Conservation (phyloP, 768 basidiomycete genomes). For the Termitomyces sp. region DNA sequence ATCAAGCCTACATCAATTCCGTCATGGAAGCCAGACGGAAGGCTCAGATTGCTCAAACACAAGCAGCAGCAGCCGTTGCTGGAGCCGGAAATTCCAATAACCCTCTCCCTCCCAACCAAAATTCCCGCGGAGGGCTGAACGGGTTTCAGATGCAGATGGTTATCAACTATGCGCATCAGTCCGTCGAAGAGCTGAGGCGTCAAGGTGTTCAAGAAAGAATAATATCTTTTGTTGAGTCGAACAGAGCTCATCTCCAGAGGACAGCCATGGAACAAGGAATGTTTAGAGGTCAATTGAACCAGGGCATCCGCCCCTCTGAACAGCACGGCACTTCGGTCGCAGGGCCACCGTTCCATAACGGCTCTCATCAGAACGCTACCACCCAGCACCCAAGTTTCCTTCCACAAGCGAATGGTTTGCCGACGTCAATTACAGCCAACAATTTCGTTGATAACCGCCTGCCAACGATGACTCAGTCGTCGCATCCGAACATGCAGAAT, state of each 20-base stretch:
- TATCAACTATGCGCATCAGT: conserved; percentile 40
- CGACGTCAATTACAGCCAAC: conserved; percentile 8
- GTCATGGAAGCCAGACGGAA: conserved; percentile 30
- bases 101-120: neutral
- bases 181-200: conserved; percentile 47
- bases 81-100: conserved; percentile 2
- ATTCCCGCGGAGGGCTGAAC: conserved; percentile 13
- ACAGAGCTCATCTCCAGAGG: conserved; percentile 45
- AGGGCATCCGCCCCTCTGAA: conserved; percentile 13
- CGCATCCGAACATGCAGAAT: conserved; percentile 13
- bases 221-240: conserved; percentile 51
- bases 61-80: neutral
- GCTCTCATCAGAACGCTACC: conserved; percentile 1
- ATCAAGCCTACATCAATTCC: conserved; percentile 45
- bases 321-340: conserved; percentile 2
- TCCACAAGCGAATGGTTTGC: conserved; percentile 2
- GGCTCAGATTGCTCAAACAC: conserved; percentile 5
- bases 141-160: conserved; percentile 38
- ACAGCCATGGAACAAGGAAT: conserved; percentile 30
- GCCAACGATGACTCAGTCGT: conserved; percentile 13
- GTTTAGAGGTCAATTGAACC: conserved; percentile 27
- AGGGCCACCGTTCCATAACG: conserved; percentile 6
- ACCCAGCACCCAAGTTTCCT: conserved; percentile 8
- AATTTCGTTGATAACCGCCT: conserved; percentile 17
- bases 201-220: conserved; percentile 43